Conservation (phyloP, 768 basidiomycete genomes). For the Russula earlei region DNA sequence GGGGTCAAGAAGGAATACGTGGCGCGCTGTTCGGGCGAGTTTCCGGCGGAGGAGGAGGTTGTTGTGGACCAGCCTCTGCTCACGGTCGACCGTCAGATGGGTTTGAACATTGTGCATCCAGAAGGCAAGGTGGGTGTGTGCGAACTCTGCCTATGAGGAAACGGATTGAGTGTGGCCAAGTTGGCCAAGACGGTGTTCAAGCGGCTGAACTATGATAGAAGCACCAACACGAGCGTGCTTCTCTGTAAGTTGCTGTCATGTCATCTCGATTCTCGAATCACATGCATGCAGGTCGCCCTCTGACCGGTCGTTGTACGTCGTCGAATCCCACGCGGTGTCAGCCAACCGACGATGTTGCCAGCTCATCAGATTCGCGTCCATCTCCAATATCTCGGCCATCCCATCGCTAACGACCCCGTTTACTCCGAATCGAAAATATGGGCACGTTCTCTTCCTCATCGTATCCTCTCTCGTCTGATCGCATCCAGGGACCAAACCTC, state of each 20-base stretch:
- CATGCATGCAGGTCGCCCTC: slow-evolving; percentile 55
- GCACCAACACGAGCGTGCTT: slow-evolving; percentile 78
- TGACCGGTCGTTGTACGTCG: slow-evolving; percentile 84
- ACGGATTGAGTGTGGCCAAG: slow-evolving; percentile 30
- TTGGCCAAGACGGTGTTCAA: slow-evolving; percentile 84
- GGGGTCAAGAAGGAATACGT: slow-evolving; percentile 88
- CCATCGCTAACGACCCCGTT: slow-evolving; percentile 92
- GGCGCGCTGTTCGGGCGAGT: slow-evolving; percentile 76
- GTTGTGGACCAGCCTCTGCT: slow-evolving; percentile 78
- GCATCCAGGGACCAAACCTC: slow-evolving; percentile 50
- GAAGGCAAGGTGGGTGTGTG: slow-evolving; percentile 74
- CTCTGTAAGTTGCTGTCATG: slow-evolving; percentile 44
- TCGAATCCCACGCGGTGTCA: neutral
- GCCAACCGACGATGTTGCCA: slow-evolving; percentile 24
- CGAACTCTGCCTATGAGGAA: neutral
- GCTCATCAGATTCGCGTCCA: slow-evolving; percentile 98
- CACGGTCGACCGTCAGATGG: slow-evolving; percentile 94
- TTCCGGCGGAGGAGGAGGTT: slow-evolving; percentile 78
- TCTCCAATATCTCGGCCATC: slow-evolving; percentile 86
- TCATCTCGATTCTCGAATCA: slow-evolving; percentile 1
- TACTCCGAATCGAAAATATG: slow-evolving; percentile 77
- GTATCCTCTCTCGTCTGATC: neutral
- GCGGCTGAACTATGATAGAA: slow-evolving; percentile 67
- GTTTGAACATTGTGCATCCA: slow-evolving; percentile 90
- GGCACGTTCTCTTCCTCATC: slow-evolving; percentile 33